These are phyloP conservation scores for Hymenoscyphus infarciens DNA, from an alignment of 2,329 filamentous ascomycete species.

Conservation along the genomic window DNA sequence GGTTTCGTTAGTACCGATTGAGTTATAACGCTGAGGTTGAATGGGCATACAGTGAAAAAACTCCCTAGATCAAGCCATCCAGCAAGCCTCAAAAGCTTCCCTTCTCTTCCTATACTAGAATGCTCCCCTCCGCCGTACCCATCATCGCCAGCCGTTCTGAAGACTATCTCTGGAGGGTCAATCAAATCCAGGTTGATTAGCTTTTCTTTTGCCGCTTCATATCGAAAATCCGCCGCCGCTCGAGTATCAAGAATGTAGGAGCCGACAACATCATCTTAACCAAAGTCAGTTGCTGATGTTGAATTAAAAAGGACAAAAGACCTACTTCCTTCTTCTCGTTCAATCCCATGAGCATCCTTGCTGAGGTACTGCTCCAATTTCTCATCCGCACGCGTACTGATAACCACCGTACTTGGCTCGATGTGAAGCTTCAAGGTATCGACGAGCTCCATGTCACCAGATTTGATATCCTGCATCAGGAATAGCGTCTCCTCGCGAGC, in stretches of 20 bases:
- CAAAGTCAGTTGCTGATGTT: not conserved
- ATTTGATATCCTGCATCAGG: slow-evolving; percentile 72
- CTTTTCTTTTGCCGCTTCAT: slow-evolving; percentile 62
- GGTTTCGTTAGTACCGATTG: not conserved
- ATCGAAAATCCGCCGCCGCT: slow-evolving; percentile 69
- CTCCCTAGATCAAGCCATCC: slow-evolving; percentile 73
- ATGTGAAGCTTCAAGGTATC: slow-evolving; percentile 55
- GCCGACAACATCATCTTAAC: slow-evolving; percentile 38
- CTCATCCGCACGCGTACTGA: slow-evolving; percentile 38
- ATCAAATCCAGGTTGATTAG: slow-evolving; percentile 54
- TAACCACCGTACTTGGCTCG: slow-evolving; percentile 53
- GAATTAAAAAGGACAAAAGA: not conserved
- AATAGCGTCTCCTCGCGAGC: slow-evolving; percentile 66
- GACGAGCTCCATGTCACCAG: slow-evolving; percentile 65
- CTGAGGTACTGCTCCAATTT: slow-evolving; percentile 32
- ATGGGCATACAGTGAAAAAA: slow-evolving; percentile 54
- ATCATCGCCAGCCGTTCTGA: slow-evolving; percentile 57
- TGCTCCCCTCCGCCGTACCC: slow-evolving; percentile 36
- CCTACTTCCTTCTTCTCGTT: slow-evolving; percentile 29
- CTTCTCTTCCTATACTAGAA: slow-evolving; percentile 51
- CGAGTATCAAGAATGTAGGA: slow-evolving; percentile 60
- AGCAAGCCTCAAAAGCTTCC: slow-evolving; percentile 64
- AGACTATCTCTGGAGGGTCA: slow-evolving; percentile 49
- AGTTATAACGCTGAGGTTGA: not conserved
- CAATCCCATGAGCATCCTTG: slow-evolving; percentile 31